A percentile compares a stretch with the other conserved stretches of the same genome.
These are phyloP conservation scores for Pseudonitzschia multistriata DNA, from an alignment of 108 stramenopile species.

Conservation along the genomic window DNA sequence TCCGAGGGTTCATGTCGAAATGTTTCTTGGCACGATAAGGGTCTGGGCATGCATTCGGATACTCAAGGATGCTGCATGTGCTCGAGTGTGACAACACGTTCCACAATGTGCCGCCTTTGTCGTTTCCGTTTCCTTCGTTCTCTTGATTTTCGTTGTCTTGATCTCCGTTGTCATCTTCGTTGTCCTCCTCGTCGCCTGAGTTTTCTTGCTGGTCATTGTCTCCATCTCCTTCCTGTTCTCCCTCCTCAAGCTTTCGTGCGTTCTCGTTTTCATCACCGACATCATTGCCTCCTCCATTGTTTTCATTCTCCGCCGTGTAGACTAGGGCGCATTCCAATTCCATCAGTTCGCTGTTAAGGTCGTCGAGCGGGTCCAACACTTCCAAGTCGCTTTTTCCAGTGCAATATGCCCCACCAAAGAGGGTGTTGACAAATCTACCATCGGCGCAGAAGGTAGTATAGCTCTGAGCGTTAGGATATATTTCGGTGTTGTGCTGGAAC, in stretches of 20 bases:
- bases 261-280: neutral
- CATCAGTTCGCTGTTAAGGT: slow-evolving; percentile 17
- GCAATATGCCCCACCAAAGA: slow-evolving; percentile 30
- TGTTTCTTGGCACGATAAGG: slow-evolving; percentile 17
- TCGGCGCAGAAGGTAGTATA: slow-evolving; percentile 22
- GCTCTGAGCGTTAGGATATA: slow-evolving; percentile 22
- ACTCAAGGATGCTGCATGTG: slow-evolving; percentile 20
- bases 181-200: neutral
- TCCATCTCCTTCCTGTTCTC: neutral
- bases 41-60: slow-evolving; percentile 25
- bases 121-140: neutral
- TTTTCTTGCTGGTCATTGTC: neutral
- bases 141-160: neutral
- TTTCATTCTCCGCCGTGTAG: slow-evolving; percentile 13
- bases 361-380: slow-evolving; percentile 1
- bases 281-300: slow-evolving; percentile 6
- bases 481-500: neutral
- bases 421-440: slow-evolving; percentile 23
- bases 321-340: slow-evolving; percentile 13
- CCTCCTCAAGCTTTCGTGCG: slow-evolving; percentile 2
- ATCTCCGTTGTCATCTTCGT: neutral
- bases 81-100: slow-evolving; percentile 13
- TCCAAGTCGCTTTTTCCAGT: neutral
- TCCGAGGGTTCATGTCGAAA: slow-evolving; percentile 12
- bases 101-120: neutral